Evolutionary conservation across 2,329 filamentous ascomycete genomes (phyloP), one percentile per base, ranked within the genome.

Genomic region (Aspergillus luchuensis): DNA sequence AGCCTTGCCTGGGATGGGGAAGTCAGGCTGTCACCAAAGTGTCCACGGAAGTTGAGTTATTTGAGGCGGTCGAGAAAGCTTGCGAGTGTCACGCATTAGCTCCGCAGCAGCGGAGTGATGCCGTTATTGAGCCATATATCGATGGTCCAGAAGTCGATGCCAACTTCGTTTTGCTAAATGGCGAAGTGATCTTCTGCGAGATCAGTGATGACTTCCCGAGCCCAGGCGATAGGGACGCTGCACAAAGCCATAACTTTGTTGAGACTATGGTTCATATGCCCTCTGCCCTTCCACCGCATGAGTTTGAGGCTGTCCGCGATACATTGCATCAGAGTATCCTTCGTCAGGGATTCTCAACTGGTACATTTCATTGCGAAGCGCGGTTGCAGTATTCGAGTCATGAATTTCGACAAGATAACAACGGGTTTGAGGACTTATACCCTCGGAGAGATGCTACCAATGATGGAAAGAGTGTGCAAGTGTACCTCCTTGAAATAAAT

Each of bases 81-180:
- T 30, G 28, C 10, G 33, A 50, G 2, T 41, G 52, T 0, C 58
- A 63, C 6, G 52, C 28, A 5, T 11, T 11, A 10, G 0, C 0
- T 11, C 28, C 28, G 4, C 28, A 30, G 4, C 8, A 30, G 28
- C 28, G 52, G 3, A 30, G 30, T 4, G 39, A 50, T 0, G 49
- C 57, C 28, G 52, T 62, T 6, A 43, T 64, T 1, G 66, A 67
- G 11, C 25, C 56, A 2, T 67, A 66, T 51, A 52, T 53, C 25
- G 58, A 63, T 21, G 63, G 66, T 8, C 58, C 63, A 0, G 65
- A 68, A 51, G 54, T 67, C 1, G 59, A 66, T n/a, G 50, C 49
- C 23, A 66, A 67, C 25, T 55, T 69, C 21, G 61, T 66, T 3
- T 49, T 67, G 3, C 41, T 36, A 5, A 57, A 69, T 10, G 60